Evolutionary conservation across 1,139 yeast species (phyloP), one percentile per base, ranked within the genome.

Genomic region (Chernovozyma sophiae-reginae): DNA sequence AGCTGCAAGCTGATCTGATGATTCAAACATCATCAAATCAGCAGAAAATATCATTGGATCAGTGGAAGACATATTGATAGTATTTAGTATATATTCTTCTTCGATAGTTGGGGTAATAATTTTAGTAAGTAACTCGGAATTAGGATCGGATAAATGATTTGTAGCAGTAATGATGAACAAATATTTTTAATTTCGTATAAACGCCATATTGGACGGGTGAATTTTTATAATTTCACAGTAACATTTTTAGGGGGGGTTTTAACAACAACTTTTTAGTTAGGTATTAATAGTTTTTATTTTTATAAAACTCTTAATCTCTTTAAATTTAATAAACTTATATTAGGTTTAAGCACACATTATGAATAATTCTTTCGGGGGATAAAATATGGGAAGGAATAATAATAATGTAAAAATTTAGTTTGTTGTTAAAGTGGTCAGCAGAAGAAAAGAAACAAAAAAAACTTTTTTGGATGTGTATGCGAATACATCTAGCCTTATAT

Each of bases 331-430:
- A 32, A 38, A 38, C 29, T 31, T 28, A 26, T 40, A 41, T 43
- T 15, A 38, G 49, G 56, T 60, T 62, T 62, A 62, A 52, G 64
- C 65, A 58, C 62, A 60, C 68, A 62, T 62, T 48, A 52, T 56
- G 44, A 11, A 36, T 22, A 35, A 26, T 33, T 33, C 33, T 26
- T 31, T 31, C 19, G 31, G 39, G n/a, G 38, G 37, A 36, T 31
- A 34, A 38, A 31, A 35, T 37, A 43, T 33, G 42, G 47, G 46
- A 44, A 43, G 47, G 45, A 41, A 26, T 7, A 7, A 26, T 39
- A 42, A 43, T 35, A 44, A 42, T 41, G 37, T 31, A 37, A 39
- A 32, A 26, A 15, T 34, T 32, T 39, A 45, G 42, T 53, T 47
- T 46, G 51, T 44, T 39, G 42, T 38, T 31, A 36, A 36, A 26